These are phyloP conservation scores for Thermothelomyces thermophilus DNA, from an alignment of 2,329 filamentous ascomycete species.

Conservation along the genomic window DNA sequence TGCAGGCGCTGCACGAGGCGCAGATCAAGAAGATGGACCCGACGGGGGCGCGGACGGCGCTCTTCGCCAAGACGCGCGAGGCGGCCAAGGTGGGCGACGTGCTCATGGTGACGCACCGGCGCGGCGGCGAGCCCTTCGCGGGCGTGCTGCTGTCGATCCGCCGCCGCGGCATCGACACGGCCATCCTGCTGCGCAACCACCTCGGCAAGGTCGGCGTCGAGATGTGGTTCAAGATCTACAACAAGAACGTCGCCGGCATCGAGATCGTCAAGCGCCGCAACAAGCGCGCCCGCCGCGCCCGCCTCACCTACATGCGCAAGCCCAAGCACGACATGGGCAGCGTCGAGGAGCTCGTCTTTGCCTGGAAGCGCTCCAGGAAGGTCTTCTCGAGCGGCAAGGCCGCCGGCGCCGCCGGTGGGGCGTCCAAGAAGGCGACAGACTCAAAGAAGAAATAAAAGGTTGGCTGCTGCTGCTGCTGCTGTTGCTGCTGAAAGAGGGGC, in stretches of 20 bases:
- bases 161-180: slow-evolving; percentile 79
- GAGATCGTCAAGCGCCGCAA: slow-evolving; percentile 84
- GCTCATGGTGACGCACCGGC: slow-evolving; percentile 75
- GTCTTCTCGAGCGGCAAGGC: slow-evolving; percentile 29
- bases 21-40: slow-evolving; percentile 77
- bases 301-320: slow-evolving; percentile 86
- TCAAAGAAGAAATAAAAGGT: slow-evolving; percentile 20
- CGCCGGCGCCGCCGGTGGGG: slow-evolving; percentile 22
- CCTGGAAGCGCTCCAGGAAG: slow-evolving; percentile 43
- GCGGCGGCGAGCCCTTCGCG: slow-evolving; percentile 77
- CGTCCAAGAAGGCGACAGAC: slow-evolving; percentile 16
- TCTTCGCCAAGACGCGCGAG: slow-evolving; percentile 72
- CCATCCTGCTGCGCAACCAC: slow-evolving; percentile 78
- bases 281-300: slow-evolving; percentile 79
- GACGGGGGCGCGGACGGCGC: slow-evolving; percentile 68
- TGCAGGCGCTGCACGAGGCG: slow-evolving; percentile 57
- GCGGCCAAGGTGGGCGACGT: slow-evolving; percentile 82
- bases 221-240: slow-evolving; percentile 97
- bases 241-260: slow-evolving; percentile 79
- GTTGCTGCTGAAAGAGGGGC: no score
- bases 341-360: slow-evolving; percentile 70
- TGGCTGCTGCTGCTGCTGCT: no score
- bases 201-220: slow-evolving; percentile 83
- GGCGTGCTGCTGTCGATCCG: slow-evolving; percentile 86
- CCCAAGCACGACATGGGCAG: slow-evolving; percentile 81